Percentiles rank a stretch among this genome's conserved stretches.
phyloP scores from a whole-genome alignment of 2,329 filamentous ascomycete species.

The Colletotrichum tabaci region DNA sequence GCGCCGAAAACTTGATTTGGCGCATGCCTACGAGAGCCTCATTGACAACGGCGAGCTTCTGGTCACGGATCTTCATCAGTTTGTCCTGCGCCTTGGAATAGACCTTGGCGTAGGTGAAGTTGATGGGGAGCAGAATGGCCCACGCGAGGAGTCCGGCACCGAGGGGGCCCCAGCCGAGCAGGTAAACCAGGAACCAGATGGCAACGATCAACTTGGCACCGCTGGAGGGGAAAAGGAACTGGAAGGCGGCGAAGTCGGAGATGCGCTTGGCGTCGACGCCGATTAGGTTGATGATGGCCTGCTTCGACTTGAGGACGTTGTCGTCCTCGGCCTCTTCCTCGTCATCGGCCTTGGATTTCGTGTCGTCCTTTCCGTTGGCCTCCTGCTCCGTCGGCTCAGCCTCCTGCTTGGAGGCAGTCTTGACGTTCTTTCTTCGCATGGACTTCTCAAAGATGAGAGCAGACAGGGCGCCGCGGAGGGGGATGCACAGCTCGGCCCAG shows the following conservation, averaged over 20 bases:
- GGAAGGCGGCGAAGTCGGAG: slow-evolving; percentile 76
- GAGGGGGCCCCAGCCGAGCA: slow-evolving; percentile 81
- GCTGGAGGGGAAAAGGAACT: slow-evolving; percentile 75
- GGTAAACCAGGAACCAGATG: slow-evolving; percentile 74
- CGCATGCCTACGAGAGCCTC: slow-evolving; percentile 85
- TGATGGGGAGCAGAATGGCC: slow-evolving; percentile 76
- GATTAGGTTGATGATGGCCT: slow-evolving; percentile 83
- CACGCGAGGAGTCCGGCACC: slow-evolving; percentile 76
- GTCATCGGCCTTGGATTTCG: slow-evolving; percentile 62
- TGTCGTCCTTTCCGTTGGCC: slow-evolving; percentile 47
- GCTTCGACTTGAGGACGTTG: slow-evolving; percentile 64
- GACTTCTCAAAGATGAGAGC: slow-evolving; percentile 84
- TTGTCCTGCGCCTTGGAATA: slow-evolving; percentile 77
- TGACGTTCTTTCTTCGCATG: slow-evolving; percentile 83
- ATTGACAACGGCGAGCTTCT: slow-evolving; percentile 82
- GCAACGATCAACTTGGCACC: slow-evolving; percentile 76
- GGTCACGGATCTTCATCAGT: slow-evolving; percentile 82
- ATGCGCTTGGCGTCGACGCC: slow-evolving; percentile 82
- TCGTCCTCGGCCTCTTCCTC: slow-evolving; percentile 63
- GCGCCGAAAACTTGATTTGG: slow-evolving; percentile 87
- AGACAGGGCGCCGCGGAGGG: slow-evolving; percentile 78
- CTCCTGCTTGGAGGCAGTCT: slow-evolving; percentile 69
- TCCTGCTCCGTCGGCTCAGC: slow-evolving; percentile 47
- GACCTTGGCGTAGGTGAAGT: slow-evolving; percentile 75
- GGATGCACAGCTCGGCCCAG: slow-evolving; percentile 73